phyloP scores from a whole-genome alignment of 371 early-diverging fungal genomes.

The Mortierella sp. region DNA sequence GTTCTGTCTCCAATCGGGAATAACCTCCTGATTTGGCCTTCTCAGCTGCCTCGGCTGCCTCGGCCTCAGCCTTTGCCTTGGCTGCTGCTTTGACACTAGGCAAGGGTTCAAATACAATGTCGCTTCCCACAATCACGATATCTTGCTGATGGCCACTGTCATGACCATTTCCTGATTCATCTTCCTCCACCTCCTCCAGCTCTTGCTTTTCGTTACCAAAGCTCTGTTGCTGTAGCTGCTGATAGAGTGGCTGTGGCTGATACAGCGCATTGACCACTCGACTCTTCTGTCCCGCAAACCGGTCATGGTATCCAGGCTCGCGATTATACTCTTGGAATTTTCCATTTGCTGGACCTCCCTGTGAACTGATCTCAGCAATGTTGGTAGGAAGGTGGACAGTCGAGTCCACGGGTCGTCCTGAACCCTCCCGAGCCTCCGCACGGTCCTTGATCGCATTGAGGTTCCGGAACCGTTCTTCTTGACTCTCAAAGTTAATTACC shows the following conservation, averaged over 20 bases:
- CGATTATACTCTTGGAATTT: slow-evolving; percentile 16
- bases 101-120: slow-evolving; percentile 47
- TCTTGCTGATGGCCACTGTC: not conserved
- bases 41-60: not conserved
- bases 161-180: not conserved
- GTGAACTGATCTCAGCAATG: not conserved
- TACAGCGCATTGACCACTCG: slow-evolving; percentile 7
- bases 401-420: too few relatives aligned
- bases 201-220: slow-evolving; percentile 11
- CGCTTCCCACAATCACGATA: slow-evolving; percentile 51
- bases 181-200: slow-evolving; percentile 15
- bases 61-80: not conserved
- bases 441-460: slow-evolving; percentile 5
- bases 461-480: slow-evolving; percentile 27
- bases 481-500: slow-evolving; percentile 33
- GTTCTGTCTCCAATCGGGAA: too few relatives aligned
- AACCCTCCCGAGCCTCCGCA: too few relatives aligned
- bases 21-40: not conserved
- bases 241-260: too few relatives aligned
- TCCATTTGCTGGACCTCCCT: not conserved
- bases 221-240: not conserved
- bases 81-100: slow-evolving; percentile 42
- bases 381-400: not conserved
- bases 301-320: slow-evolving; percentile 15
- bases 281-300: slow-evolving; percentile 18